Conservation (phyloP, 805 yeast genomes). For the Kluyveromyces siamensis region DNA sequence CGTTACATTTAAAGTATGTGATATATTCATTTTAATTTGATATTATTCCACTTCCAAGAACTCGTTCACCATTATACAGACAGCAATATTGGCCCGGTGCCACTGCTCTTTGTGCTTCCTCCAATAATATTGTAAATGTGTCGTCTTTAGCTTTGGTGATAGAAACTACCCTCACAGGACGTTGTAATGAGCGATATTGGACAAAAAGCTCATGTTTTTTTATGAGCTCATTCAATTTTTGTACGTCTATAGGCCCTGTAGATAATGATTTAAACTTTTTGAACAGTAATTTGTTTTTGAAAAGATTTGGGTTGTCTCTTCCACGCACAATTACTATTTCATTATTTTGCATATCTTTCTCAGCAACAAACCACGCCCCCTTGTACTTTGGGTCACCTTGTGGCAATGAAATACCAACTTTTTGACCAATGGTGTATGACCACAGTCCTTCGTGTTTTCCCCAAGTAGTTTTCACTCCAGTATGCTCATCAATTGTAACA, state of each 20-base stretch:
- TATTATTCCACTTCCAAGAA: constrained; percentile 54
- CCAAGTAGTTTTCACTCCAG: constrained; percentile 64
- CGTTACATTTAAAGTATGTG: no score
- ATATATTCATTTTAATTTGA: neutral
- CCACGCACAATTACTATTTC: constrained; percentile 77
- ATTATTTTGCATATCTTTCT: constrained; percentile 53
- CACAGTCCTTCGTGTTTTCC: constrained; percentile 83
- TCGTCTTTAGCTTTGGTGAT: constrained; percentile 10
- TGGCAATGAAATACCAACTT: constrained; percentile 65
- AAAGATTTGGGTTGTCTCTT: constrained; percentile 47
- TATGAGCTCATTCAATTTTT: constrained; percentile 2
- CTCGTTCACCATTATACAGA: constrained; percentile 54
- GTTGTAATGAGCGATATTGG: constrained; percentile 71
- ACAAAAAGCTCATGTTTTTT: constrained; percentile 29
- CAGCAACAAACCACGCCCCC: constrained; percentile 85
- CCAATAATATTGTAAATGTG: constrained; percentile 32
- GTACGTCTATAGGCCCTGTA: neutral
- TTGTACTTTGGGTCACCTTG: constrained; percentile 69
- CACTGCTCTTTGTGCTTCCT: constrained; percentile 52
- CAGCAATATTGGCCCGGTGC: constrained; percentile 87
- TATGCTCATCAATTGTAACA: constrained; percentile 31
- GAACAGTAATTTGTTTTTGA: constrained; percentile 34
- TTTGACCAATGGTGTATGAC: constrained; percentile 94
- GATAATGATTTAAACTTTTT: constrained; percentile 26
- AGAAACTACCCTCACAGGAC: constrained; percentile 35